Conservation (phyloP, 768 basidiomycete genomes). For the Pholiota conissans region DNA sequence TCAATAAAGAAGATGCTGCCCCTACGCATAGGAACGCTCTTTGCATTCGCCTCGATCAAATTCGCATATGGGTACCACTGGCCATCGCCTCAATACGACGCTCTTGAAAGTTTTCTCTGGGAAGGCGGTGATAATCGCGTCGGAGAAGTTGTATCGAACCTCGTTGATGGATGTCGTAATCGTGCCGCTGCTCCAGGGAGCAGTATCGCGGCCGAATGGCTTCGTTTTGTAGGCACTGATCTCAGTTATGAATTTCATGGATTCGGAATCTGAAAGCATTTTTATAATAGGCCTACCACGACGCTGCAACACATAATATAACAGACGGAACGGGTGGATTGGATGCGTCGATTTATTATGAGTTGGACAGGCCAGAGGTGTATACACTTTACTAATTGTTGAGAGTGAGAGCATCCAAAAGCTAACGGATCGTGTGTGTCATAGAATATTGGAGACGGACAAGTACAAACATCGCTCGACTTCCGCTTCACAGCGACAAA, state of each 20-base stretch:
- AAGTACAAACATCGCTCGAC: conserved; percentile 34
- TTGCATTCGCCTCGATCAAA: not conserved
- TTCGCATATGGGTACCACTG: not conserved
- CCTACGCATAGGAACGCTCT: no score
- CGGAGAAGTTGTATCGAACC: not conserved
- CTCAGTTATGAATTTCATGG: not conserved
- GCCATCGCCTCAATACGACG: conserved; percentile 1
- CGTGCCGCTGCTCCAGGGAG: not conserved
- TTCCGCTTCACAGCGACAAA: conserved; percentile 36
- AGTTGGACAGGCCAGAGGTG: conserved; percentile 9
- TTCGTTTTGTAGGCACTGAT: not conserved
- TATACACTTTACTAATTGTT: no score
- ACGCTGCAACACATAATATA: conserved; percentile 6
- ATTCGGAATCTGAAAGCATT: not conserved
- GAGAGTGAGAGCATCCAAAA: no score
- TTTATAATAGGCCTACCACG: conserved; percentile 2
- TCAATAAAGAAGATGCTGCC: no score
- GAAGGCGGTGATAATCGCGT: conserved; percentile 1
- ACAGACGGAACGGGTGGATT: conserved; percentile 8
- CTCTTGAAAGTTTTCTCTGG: not conserved
- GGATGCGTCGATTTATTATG: conserved; percentile 11
- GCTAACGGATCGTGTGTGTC: not conserved
- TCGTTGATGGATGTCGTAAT: not conserved
- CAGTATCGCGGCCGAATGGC: conserved; percentile 2
- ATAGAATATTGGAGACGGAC: conserved; percentile 42